A percentile compares a stretch with the other conserved stretches of the same genome.
Conservation (phyloP, 2,329 filamentous ascomycete species). For the Aureobasidium sp. region DNA sequence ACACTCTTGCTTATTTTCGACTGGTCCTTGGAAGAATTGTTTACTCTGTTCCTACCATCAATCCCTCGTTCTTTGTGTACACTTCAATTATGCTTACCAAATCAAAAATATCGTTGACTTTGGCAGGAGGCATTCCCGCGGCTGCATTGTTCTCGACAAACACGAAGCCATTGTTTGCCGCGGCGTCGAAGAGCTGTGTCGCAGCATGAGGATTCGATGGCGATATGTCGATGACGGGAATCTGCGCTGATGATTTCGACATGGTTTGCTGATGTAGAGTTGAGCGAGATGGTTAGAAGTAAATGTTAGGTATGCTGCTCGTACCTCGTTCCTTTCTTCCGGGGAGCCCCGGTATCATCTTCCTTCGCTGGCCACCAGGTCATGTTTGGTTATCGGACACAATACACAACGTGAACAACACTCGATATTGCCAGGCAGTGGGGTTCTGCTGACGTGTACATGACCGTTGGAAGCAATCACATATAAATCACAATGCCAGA, state of each 20-base stretch:
- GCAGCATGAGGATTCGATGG: conserved; percentile 51
- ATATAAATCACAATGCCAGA: too few species aligned
- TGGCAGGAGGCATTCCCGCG: conserved; percentile 48
- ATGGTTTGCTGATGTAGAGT: neutral
- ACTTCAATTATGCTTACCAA: conserved; percentile 45
- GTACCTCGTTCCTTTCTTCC: neutral
- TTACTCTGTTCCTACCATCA: conserved; percentile 11
- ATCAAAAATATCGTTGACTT: conserved; percentile 63
- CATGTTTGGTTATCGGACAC: too few species aligned
- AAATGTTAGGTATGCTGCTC: neutral
- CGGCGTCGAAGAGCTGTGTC: conserved; percentile 65
- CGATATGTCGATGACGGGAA: conserved; percentile 79
- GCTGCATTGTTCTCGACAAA: conserved; percentile 69
- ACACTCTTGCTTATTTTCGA: conserved; percentile 64
- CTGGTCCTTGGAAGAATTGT: conserved; percentile 61
- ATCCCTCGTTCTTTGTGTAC: too few species aligned
- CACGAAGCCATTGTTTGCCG: conserved; percentile 76
- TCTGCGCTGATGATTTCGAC: conserved; percentile 26
- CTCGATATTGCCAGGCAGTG: too few species aligned
- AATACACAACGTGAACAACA: neutral
- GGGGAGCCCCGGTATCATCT: neutral
- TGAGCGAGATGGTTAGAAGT: neutral
- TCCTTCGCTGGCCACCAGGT: neutral
- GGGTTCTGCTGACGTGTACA: too few species aligned
- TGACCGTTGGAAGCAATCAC: too few species aligned